A percentile compares a stretch with the other conserved stretches of the same genome.
Evolutionary conservation across 345 rosid genomes (phyloP).

Genomic region (Acer campestre): DNA sequence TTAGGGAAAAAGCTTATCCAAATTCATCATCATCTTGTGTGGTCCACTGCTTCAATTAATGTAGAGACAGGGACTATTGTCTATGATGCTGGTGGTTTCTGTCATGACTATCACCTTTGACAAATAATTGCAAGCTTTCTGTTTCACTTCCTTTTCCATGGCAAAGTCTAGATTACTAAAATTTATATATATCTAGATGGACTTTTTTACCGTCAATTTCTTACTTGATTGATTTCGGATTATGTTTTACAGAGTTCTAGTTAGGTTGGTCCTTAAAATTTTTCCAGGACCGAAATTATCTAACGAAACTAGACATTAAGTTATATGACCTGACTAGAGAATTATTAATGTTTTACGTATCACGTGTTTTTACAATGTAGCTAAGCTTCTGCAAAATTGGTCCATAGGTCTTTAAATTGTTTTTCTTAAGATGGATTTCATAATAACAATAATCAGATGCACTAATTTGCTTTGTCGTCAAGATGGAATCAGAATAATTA

Average conservation of each 20-base stretch:
- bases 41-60: background rate
- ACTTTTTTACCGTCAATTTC: background rate
- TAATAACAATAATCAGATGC: background rate
- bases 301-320: too few relatives aligned
- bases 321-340: too few relatives aligned
- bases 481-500: background rate
- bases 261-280: too few relatives aligned
- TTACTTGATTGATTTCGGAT: background rate
- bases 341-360: too few relatives aligned
- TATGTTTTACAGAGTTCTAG: too few relatives aligned
- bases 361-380: background rate
- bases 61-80: background rate
- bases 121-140: background rate
- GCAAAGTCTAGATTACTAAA: background rate
- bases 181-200: constrained; percentile 12
- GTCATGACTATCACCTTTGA: constrained; percentile 1
- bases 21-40: constrained; percentile 9
- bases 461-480: constrained; percentile 2
- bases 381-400: background rate
- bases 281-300: too few relatives aligned
- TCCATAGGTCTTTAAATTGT: background rate
- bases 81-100: background rate
- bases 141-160: background rate
- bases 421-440: too few relatives aligned
- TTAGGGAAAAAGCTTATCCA: background rate